These are phyloP conservation scores for Symbiodinium natans DNA, from an alignment of 73 alveolate species.

Conservation along the genomic window DNA sequence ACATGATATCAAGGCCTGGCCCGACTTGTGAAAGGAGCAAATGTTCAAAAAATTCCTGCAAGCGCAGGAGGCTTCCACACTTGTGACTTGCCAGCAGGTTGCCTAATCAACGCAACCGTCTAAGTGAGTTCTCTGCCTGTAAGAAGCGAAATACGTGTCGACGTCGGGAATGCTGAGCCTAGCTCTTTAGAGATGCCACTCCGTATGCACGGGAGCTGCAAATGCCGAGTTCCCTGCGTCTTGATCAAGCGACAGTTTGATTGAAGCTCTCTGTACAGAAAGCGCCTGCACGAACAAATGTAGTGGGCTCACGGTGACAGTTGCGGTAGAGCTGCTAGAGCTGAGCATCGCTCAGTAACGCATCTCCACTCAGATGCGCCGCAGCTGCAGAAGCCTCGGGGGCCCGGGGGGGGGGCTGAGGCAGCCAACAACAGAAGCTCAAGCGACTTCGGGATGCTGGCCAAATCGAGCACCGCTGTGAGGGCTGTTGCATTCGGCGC, in stretches of 20 bases:
- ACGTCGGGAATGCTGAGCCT: slow-evolving; percentile 64
- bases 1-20: neutral
- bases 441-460: neutral
- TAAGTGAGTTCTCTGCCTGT: slow-evolving; percentile 34
- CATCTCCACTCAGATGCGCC: slow-evolving; percentile 83
- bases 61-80: too few relatives aligned
- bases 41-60: slow-evolving; percentile 71
- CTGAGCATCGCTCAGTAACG: slow-evolving; percentile 12
- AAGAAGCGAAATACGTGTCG: slow-evolving; percentile 75
- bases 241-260: slow-evolving; percentile 78
- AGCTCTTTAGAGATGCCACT: neutral
- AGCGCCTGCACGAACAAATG: slow-evolving; percentile 17
- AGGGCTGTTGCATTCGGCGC: slow-evolving; percentile 23
- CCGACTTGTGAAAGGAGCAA: slow-evolving; percentile 90
- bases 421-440: too few relatives aligned
- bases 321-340: neutral
- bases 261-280: slow-evolving; percentile 60
- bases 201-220: neutral
- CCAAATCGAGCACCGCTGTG: slow-evolving; percentile 60
- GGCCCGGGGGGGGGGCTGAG: too few relatives aligned
- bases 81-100: too few relatives aligned
- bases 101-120: too few relatives aligned
- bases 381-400: slow-evolving; percentile 23
- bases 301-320: neutral
- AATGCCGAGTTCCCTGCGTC: slow-evolving; percentile 14